A percentile compares a stretch with the other conserved stretches of the same genome.
These are phyloP conservation scores for Ophiocordyceps unilateralis DNA, from an alignment of 2,329 filamentous ascomycete genomes.

Conservation along the genomic window DNA sequence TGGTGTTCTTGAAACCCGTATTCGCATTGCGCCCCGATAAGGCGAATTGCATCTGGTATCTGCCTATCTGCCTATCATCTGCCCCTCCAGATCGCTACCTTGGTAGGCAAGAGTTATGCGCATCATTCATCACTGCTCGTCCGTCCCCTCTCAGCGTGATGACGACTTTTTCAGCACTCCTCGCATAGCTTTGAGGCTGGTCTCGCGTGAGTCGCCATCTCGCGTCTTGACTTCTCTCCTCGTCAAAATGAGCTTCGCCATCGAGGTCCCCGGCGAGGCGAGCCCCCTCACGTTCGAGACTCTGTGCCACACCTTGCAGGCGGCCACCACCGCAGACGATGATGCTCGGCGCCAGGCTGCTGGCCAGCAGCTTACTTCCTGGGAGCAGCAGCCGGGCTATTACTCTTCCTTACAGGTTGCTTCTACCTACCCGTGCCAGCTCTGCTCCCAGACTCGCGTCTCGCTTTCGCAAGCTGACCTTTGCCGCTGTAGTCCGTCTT, in stretches of 20 bases:
- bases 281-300: constrained; percentile 48
- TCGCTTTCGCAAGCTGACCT: neutral
- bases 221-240: constrained; percentile 1
- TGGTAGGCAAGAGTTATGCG: no score
- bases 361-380: constrained; percentile 52
- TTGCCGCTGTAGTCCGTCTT: constrained; percentile 46
- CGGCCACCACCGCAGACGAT: constrained; percentile 45
- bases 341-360: constrained; percentile 48
- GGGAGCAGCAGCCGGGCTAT: constrained; percentile 51
- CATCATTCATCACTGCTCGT: no score
- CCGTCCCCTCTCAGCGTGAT: no score
- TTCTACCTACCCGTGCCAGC: neutral
- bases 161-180: no score
- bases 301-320: constrained; percentile 46
- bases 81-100: no score
- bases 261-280: constrained; percentile 71
- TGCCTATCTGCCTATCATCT: neutral
- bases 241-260: constrained; percentile 44
- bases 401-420: constrained; percentile 51
- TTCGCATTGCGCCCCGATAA: neutral
- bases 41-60: no score
- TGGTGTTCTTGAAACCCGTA: neutral
- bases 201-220: neutral
- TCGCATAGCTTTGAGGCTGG: no score
- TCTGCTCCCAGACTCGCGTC: no score